Conservation (phyloP, 495 filamentous ascomycete species). For the Lasiosphaeria ovina region DNA sequence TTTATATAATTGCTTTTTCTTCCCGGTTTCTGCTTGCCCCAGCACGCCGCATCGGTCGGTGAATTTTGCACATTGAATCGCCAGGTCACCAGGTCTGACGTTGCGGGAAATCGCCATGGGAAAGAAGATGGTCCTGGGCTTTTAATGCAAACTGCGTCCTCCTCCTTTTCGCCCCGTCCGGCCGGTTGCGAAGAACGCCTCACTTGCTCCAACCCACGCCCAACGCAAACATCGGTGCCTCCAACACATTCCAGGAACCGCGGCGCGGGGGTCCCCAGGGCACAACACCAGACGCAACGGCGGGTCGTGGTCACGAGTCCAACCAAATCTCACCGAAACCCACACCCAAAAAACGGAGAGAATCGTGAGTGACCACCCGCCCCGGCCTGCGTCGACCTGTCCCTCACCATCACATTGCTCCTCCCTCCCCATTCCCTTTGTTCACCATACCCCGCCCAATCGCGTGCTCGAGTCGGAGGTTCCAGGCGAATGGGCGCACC, state of each 20-base stretch:
- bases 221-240: neutral
- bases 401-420: conserved; percentile 9
- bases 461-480: neutral
- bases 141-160: neutral
- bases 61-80: conserved; percentile 3
- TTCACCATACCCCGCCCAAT: conserved; percentile 10
- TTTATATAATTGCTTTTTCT: conserved; percentile 6
- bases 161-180: neutral
- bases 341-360: too few relatives aligned
- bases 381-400: neutral
- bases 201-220: neutral
- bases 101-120: too few relatives aligned
- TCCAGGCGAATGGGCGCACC: conserved; percentile 8
- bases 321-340: too few relatives aligned
- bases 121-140: neutral
- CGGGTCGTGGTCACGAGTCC: too few relatives aligned
- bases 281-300: too few relatives aligned
- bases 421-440: conserved; percentile 4
- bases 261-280: too few relatives aligned
- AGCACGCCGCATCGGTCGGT: conserved; percentile 3
- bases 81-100: neutral
- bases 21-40: conserved; percentile 20
- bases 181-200: neutral
- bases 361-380: neutral
- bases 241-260: neutral